phyloP scores from a whole-genome alignment of 495 filamentous ascomycete genomes.

The Xylaria castorea region DNA sequence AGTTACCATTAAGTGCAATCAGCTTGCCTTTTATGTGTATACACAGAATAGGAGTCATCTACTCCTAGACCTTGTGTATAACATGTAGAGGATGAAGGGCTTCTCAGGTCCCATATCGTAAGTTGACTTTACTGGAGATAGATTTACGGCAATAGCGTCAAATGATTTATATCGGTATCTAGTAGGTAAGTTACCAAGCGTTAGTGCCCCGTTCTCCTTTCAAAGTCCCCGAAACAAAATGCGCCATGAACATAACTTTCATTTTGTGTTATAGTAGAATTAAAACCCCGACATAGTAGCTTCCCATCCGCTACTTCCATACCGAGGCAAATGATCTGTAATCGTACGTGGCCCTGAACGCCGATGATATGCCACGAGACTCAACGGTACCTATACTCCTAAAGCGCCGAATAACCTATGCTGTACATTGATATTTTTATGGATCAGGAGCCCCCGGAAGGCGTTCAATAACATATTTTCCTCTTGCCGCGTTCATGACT shows the following conservation, averaged over 20 bases:
- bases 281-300: background rate
- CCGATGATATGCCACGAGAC: slow-evolving; percentile 18
- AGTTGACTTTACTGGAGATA: background rate
- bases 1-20: background rate
- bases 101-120: background rate
- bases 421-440: slow-evolving; percentile 1
- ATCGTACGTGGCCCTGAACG: slow-evolving; percentile 10
- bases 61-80: background rate
- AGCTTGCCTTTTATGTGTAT: background rate
- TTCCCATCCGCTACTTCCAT: background rate
- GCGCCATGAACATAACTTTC: background rate
- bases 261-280: background rate
- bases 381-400: background rate
- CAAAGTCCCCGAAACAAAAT: background rate
- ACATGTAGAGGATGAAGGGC: background rate
- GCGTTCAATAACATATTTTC: slow-evolving; percentile 92
- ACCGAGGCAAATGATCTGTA: background rate
- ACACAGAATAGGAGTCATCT: background rate
- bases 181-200: background rate
- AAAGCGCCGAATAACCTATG: slow-evolving; percentile 2
- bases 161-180: background rate
- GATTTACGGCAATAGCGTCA: background rate
- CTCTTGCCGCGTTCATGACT: slow-evolving; percentile 70
- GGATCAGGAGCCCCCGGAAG: slow-evolving; percentile 74
- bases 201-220: background rate